These are phyloP conservation scores for Amaranthus palmeri DNA, from an alignment of 148 eudicot species.

Conservation along the genomic window DNA sequence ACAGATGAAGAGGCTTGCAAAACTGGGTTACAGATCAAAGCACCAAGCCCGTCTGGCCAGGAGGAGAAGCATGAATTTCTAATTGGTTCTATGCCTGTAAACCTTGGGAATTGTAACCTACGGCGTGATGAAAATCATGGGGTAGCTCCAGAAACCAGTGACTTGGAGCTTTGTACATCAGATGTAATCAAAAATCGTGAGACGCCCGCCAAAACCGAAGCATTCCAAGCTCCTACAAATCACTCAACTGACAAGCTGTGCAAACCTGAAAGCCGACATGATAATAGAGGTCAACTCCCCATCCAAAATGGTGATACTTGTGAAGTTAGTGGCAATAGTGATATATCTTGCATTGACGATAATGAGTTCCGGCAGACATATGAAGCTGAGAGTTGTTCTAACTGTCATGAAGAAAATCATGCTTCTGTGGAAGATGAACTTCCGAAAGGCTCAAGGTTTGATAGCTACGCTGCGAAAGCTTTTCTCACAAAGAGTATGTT, in stretches of 20 bases:
- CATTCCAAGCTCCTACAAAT: constrained; percentile 20
- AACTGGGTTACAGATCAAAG: constrained; percentile 22
- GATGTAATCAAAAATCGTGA: constrained; percentile 28
- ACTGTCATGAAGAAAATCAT: constrained; percentile 14
- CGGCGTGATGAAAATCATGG: constrained; percentile 24
- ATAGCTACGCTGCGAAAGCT: constrained; percentile 58
- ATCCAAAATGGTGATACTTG: constrained; percentile 32
- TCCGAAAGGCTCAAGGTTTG: constrained; percentile 30
- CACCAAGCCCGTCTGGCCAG: constrained; percentile 30
- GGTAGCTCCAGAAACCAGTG: constrained; percentile 13
- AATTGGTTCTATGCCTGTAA: constrained; percentile 79
- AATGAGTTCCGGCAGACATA: constrained; percentile 23
- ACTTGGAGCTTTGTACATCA: constrained; percentile 20
- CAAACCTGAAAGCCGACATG: constrained; percentile 45
- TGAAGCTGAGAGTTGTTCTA: constrained; percentile 19
- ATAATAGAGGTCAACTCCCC: constrained; percentile 24
- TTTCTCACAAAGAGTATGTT: constrained; percentile 72
- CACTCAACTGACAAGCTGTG: constrained; percentile 44
- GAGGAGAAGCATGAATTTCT: constrained; percentile 48
- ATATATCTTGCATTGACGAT: constrained; percentile 18
- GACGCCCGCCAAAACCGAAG: constrained; percentile 36
- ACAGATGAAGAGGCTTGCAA: constrained; percentile 32
- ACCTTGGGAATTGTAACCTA: constrained; percentile 32
- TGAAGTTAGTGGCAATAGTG: constrained; percentile 25
- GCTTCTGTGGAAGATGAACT: constrained; percentile 19